Evolutionary conservation across 202 grass and related monocot species (phyloP), one percentile per base, ranked within the genome.

Genomic region (Tripidium arundinaceum): DNA sequence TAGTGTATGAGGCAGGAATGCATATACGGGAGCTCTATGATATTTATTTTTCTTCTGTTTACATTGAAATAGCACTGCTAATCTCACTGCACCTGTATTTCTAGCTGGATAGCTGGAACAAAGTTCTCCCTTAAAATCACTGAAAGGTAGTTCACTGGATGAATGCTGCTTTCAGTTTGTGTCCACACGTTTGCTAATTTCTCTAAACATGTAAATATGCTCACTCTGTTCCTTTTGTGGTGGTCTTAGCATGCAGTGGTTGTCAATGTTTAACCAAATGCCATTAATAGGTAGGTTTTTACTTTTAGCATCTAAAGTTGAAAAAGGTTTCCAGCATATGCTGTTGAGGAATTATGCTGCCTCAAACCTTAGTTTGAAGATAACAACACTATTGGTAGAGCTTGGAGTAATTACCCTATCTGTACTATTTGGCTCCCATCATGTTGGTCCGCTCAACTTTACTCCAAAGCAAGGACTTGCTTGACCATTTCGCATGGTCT

Each of bases 161-260:
- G 19, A n/a, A 54, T 54, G 49, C 49, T 54, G 49, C 49, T n/a
- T 50, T 50, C 2, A 54, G 49, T 25, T 60, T 63, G 55, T n/a
- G n/a, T n/a, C n/a, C n/a, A n/a, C n/a, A 65, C 42, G 6, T 70
- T 39, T 55, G 33, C 45, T 83, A 57, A 25, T 75, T 75, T 47
- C 6, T 55, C 46, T 65, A 65, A 65, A 65, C 16, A 38, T 38
- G 6, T 43, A 33, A 36, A 58, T 11, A 65, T 41, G 73, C 65
- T 65, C 5, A 76, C 34, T 18, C 27, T 75, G 42, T 83, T 83
- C 72, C 72, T 77, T 26, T 45, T 14, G 19, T 6, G 52, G 36
- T 8, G 52, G 36, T 8, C 42, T 57, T 42, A 70, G 24, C 19
- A 26, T 76, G 22, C n/a, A 40, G 50, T 25, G 39, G 24, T 11